These are phyloP conservation scores for Brassica nigra DNA, from an alignment of 345 rosid species.

Conservation along the genomic window DNA sequence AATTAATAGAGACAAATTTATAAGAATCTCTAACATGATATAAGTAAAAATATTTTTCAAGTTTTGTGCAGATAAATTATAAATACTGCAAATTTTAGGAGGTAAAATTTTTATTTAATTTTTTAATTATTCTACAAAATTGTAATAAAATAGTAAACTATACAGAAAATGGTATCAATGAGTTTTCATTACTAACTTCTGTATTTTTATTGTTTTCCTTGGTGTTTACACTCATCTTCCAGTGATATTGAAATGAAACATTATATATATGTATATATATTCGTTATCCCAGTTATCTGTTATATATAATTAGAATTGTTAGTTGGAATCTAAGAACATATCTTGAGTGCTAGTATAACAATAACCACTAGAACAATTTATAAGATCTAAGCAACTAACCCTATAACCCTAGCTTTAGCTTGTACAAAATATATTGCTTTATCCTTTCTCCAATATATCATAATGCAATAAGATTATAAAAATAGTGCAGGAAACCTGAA, in stretches of 20 bases:
- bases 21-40: too few species aligned
- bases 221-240: not conserved
- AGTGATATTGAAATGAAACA: not conserved
- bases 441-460: not conserved
- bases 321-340: constrained; percentile 33
- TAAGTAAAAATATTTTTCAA: too few species aligned
- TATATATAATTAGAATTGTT: not conserved
- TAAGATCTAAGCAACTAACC: constrained; percentile 34
- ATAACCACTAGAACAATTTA: constrained; percentile 13
- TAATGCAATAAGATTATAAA: constrained; percentile 8
- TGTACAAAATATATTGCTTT: not conserved
- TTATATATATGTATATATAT: not conserved
- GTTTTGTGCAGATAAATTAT: too few species aligned
- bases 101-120: too few species aligned
- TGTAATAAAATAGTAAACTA: too few species aligned
- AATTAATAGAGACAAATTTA: too few species aligned
- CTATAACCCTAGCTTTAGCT: constrained; percentile 23
- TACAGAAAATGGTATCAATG: not conserved
- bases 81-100: too few species aligned
- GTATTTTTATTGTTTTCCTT: not conserved
- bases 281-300: not conserved
- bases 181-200: not conserved
- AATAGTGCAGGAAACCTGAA: constrained; percentile 15
- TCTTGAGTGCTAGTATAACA: not conserved
- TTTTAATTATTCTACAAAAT: too few species aligned